A percentile compares a stretch with the other conserved stretches of the same genome.
phyloP scores from a whole-genome alignment of 176 grass and related monocot genomes.

The Secale cereale region DNA sequence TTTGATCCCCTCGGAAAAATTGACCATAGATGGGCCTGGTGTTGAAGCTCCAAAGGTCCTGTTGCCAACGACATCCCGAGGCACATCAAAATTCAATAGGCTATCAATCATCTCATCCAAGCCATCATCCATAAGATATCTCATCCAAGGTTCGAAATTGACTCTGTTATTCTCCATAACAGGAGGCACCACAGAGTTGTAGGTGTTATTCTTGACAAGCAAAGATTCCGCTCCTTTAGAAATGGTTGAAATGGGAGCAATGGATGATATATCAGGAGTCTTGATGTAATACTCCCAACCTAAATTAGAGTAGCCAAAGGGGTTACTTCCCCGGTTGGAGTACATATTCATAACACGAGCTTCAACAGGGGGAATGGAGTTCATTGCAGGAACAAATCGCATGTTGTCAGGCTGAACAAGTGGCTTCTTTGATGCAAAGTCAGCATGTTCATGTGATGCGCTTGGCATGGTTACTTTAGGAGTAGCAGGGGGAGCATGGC shows the following conservation, averaged over 20 bases:
- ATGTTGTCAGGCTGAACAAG: slow-evolving; percentile 24
- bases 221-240: slow-evolving; percentile 12
- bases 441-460: slow-evolving; percentile 28
- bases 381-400: slow-evolving; percentile 28
- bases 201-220: background rate
- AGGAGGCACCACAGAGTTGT: slow-evolving; percentile 2
- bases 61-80: slow-evolving; percentile 35
- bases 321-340: slow-evolving; percentile 78
- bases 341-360: slow-evolving; percentile 36
- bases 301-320: slow-evolving; percentile 39
- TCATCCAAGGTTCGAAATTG: slow-evolving; percentile 61
- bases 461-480: slow-evolving; percentile 31
- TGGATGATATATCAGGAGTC: slow-evolving; percentile 44
- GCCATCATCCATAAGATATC: slow-evolving; percentile 45
- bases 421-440: slow-evolving; percentile 33
- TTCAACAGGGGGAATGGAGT: slow-evolving; percentile 28
- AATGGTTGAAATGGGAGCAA: slow-evolving; percentile 32
- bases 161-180: slow-evolving; percentile 27
- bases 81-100: slow-evolving; percentile 47
- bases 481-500: background rate
- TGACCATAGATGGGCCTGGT: slow-evolving; percentile 34
- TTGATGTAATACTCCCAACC: slow-evolving; percentile 53
- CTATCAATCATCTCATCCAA: slow-evolving; percentile 43
- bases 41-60: slow-evolving; percentile 82
- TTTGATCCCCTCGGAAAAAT: slow-evolving; percentile 29